Conservation (phyloP, 305 asterid genomes). For the Solanum hybrid region DNA sequence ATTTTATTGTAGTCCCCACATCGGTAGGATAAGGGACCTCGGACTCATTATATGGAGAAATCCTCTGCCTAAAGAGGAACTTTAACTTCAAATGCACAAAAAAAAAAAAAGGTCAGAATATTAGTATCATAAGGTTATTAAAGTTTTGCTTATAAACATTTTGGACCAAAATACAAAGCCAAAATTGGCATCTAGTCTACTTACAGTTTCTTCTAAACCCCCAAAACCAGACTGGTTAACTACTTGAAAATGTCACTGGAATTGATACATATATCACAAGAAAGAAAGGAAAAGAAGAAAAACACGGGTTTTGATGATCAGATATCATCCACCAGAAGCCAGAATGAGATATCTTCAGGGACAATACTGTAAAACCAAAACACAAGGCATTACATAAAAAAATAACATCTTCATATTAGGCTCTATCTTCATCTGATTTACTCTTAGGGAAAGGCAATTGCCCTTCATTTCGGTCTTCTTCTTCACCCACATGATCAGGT, state of each 20-base stretch:
- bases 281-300: not conserved
- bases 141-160: not conserved
- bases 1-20: not conserved
- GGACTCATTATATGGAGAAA: not conserved
- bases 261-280: not conserved
- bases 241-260: not conserved
- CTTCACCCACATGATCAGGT: constrained; percentile 31
- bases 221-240: not conserved
- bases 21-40: not conserved
- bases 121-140: not conserved
- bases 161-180: not conserved
- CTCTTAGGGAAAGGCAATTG: constrained; percentile 14
- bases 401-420: constrained; percentile 10
- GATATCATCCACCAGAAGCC: not conserved
- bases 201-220: not conserved
- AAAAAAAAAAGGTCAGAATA: not conserved
- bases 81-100: not conserved
- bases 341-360: not conserved
- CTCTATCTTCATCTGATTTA: constrained; percentile 25
- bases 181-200: not conserved
- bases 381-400: not conserved
- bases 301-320: not conserved
- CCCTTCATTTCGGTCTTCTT: constrained; percentile 45
- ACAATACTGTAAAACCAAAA: not conserved
- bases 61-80: not conserved